Conservation (phyloP, 768 basidiomycete species). For the Boletellus ananas region DNA sequence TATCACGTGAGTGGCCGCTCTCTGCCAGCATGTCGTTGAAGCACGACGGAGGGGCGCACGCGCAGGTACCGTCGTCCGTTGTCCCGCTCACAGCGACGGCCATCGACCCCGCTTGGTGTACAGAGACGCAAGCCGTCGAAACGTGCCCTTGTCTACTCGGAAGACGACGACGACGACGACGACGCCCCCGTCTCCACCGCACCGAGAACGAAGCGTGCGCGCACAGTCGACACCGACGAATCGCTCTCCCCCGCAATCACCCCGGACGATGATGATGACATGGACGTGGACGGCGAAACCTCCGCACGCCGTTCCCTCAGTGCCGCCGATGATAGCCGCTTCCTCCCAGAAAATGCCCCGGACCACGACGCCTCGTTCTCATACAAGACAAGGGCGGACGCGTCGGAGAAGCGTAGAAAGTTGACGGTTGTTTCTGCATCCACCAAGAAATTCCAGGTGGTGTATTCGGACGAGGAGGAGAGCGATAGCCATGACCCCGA, state of each 20-base stretch:
- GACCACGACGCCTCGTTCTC: neutral
- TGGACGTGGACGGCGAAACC: slow-evolving; percentile 40
- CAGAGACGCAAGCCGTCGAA: slow-evolving; percentile 23
- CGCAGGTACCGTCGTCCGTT: slow-evolving; percentile 20
- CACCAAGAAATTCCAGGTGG: slow-evolving; percentile 18
- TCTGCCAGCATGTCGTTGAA: neutral
- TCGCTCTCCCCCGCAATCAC: slow-evolving; percentile 26
- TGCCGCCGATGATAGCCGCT: slow-evolving; percentile 17
- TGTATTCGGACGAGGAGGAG: slow-evolving; percentile 31
- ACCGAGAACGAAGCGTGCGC: slow-evolving; percentile 23
- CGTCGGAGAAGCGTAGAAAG: slow-evolving; percentile 16
- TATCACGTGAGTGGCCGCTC: neutral
- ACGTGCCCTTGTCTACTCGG: slow-evolving; percentile 34
- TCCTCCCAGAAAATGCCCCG: slow-evolving; percentile 12
- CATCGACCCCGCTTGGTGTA: slow-evolving; percentile 9
- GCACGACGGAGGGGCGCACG: slow-evolving; percentile 1
- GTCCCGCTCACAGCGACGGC: slow-evolving; percentile 16
- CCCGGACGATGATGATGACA: slow-evolving; percentile 44
- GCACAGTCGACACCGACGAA: slow-evolving; percentile 27
- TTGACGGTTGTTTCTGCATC: slow-evolving; percentile 9
- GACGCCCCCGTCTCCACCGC: slow-evolving; percentile 40
- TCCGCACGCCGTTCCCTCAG: slow-evolving; percentile 11
- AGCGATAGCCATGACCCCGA: slow-evolving; percentile 25
- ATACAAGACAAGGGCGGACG: slow-evolving; percentile 10
- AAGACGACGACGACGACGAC: slow-evolving; percentile 32